Base-by-base conservation (phyloP, 163 green algal species). In the Scenedesmus sp. region DNA sequence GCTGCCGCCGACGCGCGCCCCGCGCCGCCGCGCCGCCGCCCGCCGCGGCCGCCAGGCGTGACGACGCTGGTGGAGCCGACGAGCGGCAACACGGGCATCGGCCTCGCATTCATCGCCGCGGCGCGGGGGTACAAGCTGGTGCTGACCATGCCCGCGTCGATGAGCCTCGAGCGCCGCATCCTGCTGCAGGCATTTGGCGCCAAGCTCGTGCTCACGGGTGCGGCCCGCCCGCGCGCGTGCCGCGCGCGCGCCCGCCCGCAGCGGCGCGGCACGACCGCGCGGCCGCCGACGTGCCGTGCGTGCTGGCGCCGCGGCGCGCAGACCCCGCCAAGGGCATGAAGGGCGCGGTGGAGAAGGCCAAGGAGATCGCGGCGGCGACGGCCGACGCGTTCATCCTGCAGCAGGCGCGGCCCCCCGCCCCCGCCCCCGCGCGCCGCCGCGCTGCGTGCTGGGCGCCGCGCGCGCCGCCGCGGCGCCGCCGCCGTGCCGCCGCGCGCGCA, bases 1-100 rank as follows among this genome's bases (percentile, higher is more conserved):
- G 17, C 20, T n/a, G 18, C 18, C 4, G 13, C 14, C n/a, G n/a
- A n/a, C n/a, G n/a, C n/a, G n/a, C n/a, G n/a, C n/a, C n/a, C n/a
- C n/a, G n/a, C n/a, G n/a, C n/a, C n/a, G n/a, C n/a, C n/a, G 13
- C 3, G 7, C 34, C 17, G 13, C 34, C 36, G 18, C 4, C 1
- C 3, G 63, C n/a, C 13, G n/a, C 2, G 1, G 14, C 4, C 22
- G 15, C 13, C 64, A 60, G 44, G 39, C 62, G 89, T 77, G 80
- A 97, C 93, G 0, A 97, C 91, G 10, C 88, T 99, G 33, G 92
- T 99, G 26, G 95, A 99, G 87, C 95, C 96, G 28, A 99, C 96
- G 20, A 93, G 80, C 51, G 96, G 94, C 63, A 99, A 99, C 90
- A 99, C 96, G 3, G 96, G 96, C 77, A 98, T 99, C 53, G 96